phyloP scores from a whole-genome alignment of 139 green algal genomes.

The Picochlorum costavermella region DNA sequence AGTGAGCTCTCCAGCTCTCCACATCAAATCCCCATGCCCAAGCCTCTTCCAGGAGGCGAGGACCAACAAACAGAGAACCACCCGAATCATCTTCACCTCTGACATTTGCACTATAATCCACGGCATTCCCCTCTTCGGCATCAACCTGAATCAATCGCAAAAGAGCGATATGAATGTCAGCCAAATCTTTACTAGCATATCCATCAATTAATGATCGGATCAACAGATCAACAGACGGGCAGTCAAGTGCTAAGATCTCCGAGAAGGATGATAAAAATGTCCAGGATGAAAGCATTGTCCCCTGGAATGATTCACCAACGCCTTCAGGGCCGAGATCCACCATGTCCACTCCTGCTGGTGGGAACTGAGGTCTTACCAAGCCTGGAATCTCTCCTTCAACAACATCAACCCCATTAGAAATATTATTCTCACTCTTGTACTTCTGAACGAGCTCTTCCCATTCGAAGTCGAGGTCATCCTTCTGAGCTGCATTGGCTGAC shows the following conservation, averaged over 20 bases:
- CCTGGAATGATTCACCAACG: constrained; percentile 1
- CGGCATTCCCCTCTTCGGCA: constrained; percentile 20
- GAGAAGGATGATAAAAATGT: constrained; percentile 64
- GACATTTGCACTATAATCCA: neutral
- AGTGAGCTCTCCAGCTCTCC: constrained; percentile 80
- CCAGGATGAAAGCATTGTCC: constrained; percentile 57
- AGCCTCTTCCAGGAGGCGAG: constrained; percentile 69
- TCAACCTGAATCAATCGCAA: constrained; percentile 53
- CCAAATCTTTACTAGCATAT: constrained; percentile 37
- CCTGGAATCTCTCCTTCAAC: constrained; percentile 13
- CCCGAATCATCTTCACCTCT: neutral
- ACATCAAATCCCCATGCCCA: constrained; percentile 88
- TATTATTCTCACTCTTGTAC: constrained; percentile 15
- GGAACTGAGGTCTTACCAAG: constrained; percentile 54
- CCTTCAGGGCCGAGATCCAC: too few species aligned
- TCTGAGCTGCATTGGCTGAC: constrained; percentile 25
- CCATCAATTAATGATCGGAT: constrained; percentile 39
- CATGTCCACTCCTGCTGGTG: constrained; percentile 47
- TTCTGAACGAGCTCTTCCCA: constrained; percentile 45
- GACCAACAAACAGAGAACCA: constrained; percentile 28
- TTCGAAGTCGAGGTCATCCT: constrained; percentile 74
- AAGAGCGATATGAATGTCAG: constrained; percentile 58
- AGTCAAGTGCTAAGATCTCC: constrained; percentile 53
- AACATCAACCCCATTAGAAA: constrained; percentile 1
- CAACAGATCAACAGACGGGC: constrained; percentile 31